Percentiles rank a stretch among this genome's conserved stretches.
Evolutionary conservation across 148 eudicot genomes (phyloP).

Genomic region (Vaccinium vitisidaea): DNA sequence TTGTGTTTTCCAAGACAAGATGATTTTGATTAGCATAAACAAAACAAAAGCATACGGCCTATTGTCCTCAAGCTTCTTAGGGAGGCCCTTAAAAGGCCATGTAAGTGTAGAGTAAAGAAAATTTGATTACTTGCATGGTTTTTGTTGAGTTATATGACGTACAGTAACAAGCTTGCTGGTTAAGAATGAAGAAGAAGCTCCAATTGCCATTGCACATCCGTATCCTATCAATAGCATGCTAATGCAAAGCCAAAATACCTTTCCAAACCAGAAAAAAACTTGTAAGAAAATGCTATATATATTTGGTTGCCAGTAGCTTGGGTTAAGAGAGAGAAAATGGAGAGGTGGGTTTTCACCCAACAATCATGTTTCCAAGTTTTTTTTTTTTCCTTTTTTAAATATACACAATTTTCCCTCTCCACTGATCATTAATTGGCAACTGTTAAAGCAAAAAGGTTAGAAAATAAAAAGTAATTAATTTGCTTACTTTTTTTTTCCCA

Average conservation of each 20-base stretch:
- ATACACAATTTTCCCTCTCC: not conserved
- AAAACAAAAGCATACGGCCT: not conserved
- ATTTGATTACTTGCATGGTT: not conserved
- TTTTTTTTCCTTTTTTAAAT: not conserved
- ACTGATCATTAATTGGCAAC: not conserved
- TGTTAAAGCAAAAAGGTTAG: not conserved
- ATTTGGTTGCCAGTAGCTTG: not conserved
- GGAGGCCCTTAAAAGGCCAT: not conserved
- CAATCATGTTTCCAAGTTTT: not conserved
- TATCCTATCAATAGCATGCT: slow-evolving; percentile 38
- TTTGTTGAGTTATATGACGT: slow-evolving; percentile 6
- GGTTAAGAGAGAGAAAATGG: not conserved
- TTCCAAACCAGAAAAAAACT: not conserved
- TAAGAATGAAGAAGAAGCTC: slow-evolving; percentile 27
- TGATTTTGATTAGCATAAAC: not conserved
- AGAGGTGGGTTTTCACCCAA: not conserved
- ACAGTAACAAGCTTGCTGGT: slow-evolving; percentile 27
- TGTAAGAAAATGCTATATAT: not conserved
- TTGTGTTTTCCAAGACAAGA: not conserved
- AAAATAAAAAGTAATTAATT: not conserved
- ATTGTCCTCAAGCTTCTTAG: not conserved
- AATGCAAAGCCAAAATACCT: slow-evolving; percentile 46
- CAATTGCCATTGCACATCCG: slow-evolving; percentile 33
- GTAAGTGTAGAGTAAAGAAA: not conserved
- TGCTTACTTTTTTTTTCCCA: slow-evolving; percentile 21